Conservation (phyloP, 163 green algal species). For the Scenedesmus sp. region DNA sequence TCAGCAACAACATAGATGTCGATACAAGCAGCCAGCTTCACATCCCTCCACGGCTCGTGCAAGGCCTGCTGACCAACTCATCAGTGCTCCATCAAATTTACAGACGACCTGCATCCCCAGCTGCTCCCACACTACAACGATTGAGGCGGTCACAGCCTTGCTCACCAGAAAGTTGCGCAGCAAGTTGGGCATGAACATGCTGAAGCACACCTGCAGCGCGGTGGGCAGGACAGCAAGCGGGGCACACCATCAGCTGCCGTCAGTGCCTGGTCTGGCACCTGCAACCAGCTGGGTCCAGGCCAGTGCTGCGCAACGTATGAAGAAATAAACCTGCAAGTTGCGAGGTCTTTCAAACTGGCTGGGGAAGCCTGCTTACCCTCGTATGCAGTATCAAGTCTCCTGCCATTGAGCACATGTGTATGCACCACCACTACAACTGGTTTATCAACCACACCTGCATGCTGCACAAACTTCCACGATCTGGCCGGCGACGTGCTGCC, state of each 20-base stretch:
- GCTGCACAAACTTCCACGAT: background rate
- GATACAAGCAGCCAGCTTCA: background rate
- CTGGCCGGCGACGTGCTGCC: too few relatives aligned
- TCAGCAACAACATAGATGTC: too few relatives aligned
- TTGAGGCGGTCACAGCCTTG: background rate
- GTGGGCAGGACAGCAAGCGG: background rate
- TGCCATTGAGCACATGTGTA: too few relatives aligned
- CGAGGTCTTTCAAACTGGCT: too few relatives aligned
- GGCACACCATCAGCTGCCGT: background rate
- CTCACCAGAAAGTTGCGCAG: slow-evolving; percentile 65
- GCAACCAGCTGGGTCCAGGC: too few relatives aligned
- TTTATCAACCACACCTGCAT: background rate
- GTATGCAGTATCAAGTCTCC: too few relatives aligned
- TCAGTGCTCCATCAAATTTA: too few relatives aligned
- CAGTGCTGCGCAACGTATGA: background rate
- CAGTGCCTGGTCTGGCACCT: background rate
- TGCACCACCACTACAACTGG: too few relatives aligned
- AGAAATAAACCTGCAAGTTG: too few relatives aligned
- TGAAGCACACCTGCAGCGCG: slow-evolving; percentile 63
- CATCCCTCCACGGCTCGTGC: background rate
- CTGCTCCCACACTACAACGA: background rate
- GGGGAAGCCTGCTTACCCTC: too few relatives aligned
- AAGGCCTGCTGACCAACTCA: background rate
- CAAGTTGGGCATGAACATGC: slow-evolving; percentile 72
- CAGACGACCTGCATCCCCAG: too few relatives aligned